Conservation (phyloP, 2,329 filamentous ascomycete genomes). For the Ascochyta fabae region DNA sequence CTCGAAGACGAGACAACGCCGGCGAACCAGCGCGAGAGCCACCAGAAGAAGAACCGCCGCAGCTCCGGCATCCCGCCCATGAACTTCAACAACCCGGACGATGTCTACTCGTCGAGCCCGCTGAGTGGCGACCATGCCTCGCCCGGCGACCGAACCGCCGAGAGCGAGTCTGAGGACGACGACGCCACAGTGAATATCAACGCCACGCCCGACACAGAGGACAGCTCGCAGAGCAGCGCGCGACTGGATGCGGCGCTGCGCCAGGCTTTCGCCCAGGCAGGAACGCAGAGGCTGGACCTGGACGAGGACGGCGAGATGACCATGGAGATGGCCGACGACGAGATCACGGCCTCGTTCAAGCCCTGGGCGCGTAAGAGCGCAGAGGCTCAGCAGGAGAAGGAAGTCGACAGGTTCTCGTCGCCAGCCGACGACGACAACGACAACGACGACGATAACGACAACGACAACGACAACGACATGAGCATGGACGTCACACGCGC, state of each 20-base stretch:
- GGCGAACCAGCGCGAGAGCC: conserved; percentile 68
- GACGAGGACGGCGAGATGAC: conserved; percentile 62
- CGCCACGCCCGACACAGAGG: conserved; percentile 62
- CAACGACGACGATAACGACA: conserved; percentile 54
- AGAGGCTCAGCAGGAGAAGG: conserved; percentile 52
- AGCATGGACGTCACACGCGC: conserved; percentile 94
- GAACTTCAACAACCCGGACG: conserved; percentile 69
- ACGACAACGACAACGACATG: conserved; percentile 67
- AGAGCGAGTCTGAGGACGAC: conserved; percentile 67
- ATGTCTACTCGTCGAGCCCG: conserved; percentile 77
- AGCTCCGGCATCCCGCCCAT: conserved; percentile 71
- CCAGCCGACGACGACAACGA: conserved; percentile 49
- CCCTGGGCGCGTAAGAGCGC: conserved; percentile 71
- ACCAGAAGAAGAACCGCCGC: conserved; percentile 65
- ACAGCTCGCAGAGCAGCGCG: conserved; percentile 70
- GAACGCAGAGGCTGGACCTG: conserved; percentile 70
- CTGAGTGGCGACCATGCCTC: conserved; percentile 66
- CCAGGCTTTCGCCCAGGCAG: conserved; percentile 76
- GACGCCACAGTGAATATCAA: conserved; percentile 71
- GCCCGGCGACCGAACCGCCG: conserved; percentile 53
- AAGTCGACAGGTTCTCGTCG: conserved; percentile 59
- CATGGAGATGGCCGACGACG: conserved; percentile 65
- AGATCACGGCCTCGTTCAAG: conserved; percentile 75
- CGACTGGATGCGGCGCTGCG: conserved; percentile 79
- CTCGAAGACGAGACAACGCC: conserved; percentile 65